These are phyloP conservation scores for Coemansia erecta DNA, from an alignment of 192 early-diverging fungal genomes.

Conservation along the genomic window DNA sequence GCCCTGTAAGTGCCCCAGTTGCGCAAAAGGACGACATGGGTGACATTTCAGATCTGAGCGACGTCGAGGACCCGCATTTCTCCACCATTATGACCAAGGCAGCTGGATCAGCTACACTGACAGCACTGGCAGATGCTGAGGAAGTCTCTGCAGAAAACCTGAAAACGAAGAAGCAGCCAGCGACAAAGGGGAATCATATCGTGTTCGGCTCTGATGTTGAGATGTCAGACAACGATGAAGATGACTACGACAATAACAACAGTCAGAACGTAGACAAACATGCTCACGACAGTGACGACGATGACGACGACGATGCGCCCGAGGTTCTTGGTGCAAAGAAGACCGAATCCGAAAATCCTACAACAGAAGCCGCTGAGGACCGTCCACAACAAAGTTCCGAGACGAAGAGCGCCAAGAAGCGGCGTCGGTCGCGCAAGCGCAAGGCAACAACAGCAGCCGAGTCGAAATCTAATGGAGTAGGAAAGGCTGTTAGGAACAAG, in stretches of 20 bases:
- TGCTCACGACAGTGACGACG: not conserved
- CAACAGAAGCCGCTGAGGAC: not conserved
- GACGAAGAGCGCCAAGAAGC: conserved; percentile 19
- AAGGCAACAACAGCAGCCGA: conserved; percentile 11
- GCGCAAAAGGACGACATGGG: conserved; percentile 1
- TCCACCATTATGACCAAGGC: conserved; percentile 37
- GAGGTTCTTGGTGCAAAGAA: conserved; percentile 36
- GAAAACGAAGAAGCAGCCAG: not conserved
- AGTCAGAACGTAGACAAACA: not conserved
- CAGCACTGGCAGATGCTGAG: conserved; percentile 12
- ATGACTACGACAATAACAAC: not conserved
- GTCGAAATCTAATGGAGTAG: not conserved
- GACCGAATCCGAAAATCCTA: not conserved
- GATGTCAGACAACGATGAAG: conserved; percentile 13
- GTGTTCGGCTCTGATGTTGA: conserved; percentile 21
- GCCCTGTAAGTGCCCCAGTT: too few relatives aligned
- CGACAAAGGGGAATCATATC: conserved; percentile 8
- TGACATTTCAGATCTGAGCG: conserved; percentile 51
- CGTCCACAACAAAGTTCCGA: not conserved
- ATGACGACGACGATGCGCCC: conserved; percentile 32
- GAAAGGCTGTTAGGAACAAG: not conserved
- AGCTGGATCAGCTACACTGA: conserved; percentile 27
- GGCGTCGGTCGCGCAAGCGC: conserved; percentile 39
- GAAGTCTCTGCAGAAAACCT: conserved; percentile 24
- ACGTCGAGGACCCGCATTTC: conserved; percentile 47